phyloP scores from a whole-genome alignment of 1,284 basidiomycete species.

The Sporisorium graminicola region DNA sequence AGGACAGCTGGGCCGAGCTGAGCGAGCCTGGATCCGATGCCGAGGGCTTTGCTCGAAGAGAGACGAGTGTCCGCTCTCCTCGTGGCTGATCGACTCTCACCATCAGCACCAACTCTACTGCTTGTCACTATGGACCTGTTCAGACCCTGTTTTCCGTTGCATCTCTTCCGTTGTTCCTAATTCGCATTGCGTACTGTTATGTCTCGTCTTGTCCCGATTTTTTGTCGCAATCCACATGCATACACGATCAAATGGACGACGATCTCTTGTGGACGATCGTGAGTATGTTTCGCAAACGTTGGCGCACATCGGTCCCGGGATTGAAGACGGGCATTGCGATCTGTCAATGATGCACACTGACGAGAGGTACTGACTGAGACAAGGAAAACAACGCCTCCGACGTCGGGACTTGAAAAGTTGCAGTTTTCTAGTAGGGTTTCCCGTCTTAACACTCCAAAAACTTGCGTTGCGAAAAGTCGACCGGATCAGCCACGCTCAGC shows the following conservation, averaged over 20 bases:
- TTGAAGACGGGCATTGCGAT: not conserved
- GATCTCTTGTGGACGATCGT: not conserved
- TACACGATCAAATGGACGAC: constrained; percentile 2
- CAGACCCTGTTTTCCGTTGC: not conserved
- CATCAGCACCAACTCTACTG: not conserved
- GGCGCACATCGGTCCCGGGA: not conserved
- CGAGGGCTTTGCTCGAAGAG: constrained; percentile 11
- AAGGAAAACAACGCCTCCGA: not conserved
- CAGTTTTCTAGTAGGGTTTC: not conserved
- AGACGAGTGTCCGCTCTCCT: constrained; percentile 6
- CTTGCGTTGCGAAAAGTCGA: too few relatives aligned
- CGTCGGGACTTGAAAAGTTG: not conserved
- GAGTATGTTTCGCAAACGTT: not conserved
- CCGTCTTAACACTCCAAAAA: too few relatives aligned
- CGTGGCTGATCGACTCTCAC: not conserved
- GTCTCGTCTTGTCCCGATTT: not conserved
- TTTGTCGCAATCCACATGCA: not conserved
- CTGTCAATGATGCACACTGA: not conserved
- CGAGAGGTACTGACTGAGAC: not conserved
- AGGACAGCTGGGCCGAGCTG: constrained; percentile 50
- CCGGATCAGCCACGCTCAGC: too few relatives aligned
- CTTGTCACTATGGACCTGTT: not conserved
- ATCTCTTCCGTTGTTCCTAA: not conserved
- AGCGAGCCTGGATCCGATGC: constrained; percentile 34
- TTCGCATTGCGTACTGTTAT: constrained; percentile 4